Evolutionary conservation across 208 protist genomes (phyloP).

Genomic region (Balamuthia mandrillaris): DNA sequence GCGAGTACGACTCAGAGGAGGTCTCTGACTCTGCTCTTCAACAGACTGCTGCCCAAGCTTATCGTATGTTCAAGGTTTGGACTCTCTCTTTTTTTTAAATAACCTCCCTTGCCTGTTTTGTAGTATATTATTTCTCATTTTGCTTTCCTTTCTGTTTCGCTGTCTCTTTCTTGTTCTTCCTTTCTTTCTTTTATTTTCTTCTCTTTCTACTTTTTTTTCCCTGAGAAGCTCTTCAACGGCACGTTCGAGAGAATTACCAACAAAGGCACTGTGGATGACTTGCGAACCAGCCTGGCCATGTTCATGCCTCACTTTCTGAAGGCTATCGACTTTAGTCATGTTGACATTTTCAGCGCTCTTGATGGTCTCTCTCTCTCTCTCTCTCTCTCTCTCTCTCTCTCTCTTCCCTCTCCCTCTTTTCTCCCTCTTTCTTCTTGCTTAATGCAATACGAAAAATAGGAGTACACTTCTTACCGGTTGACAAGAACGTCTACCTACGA

Average conservation of each 20-base stretch:
- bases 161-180: not conserved
- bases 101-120: not conserved
- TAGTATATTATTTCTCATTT: no score
- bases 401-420: not conserved
- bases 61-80: not conserved
- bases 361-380: not conserved
- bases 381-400: not conserved
- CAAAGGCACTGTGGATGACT: not conserved
- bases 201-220: not conserved
- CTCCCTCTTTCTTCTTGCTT: not conserved
- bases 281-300: not conserved
- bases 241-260: not conserved
- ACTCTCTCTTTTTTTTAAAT: not conserved
- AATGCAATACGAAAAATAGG: not conserved
- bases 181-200: not conserved
- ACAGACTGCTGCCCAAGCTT: not conserved
- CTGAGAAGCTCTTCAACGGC: conserved; percentile 29
- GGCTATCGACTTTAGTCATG: conserved; percentile 46
- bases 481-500: conserved; percentile 62
- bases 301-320: conserved; percentile 49
- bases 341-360: conserved; percentile 55
- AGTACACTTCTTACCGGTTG: conserved; percentile 62
- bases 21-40: not conserved
- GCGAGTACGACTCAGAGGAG: conserved; percentile 7
- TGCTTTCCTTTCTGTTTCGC: no score